Evolutionary conservation across 495 filamentous ascomycete genomes (phyloP).

Genomic region (Aspergillus nidulans): DNA sequence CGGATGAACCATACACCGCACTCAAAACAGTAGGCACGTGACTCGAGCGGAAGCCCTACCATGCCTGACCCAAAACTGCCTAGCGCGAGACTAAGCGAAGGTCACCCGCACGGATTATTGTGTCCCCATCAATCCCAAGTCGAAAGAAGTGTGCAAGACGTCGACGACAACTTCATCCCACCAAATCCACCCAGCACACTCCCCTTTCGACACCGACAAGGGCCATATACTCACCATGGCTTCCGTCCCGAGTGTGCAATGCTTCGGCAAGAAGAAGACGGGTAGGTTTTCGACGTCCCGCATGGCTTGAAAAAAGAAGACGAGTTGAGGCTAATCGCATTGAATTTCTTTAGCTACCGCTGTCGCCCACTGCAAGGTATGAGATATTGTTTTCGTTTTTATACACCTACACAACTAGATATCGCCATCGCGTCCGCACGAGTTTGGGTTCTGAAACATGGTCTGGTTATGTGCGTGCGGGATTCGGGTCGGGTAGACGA

Average conservation of each 20-base stretch:
- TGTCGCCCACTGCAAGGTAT: slow-evolving; percentile 93
- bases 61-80: slow-evolving; percentile 4
- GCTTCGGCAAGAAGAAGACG: slow-evolving; percentile 93
- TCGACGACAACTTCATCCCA: slow-evolving; percentile 15
- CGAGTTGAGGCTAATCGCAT: slow-evolving; percentile 9
- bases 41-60: slow-evolving; percentile 28
- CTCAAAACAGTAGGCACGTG: slow-evolving; percentile 1
- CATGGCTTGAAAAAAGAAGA: not conserved
- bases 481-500: slow-evolving; percentile 10
- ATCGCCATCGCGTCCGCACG: slow-evolving; percentile 1
- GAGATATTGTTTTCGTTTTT: slow-evolving; percentile 12
- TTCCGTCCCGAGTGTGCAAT: slow-evolving; percentile 80
- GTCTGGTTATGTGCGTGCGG: slow-evolving; percentile 2
- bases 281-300: slow-evolving; percentile 40
- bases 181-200: slow-evolving; percentile 33
- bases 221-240: slow-evolving; percentile 61
- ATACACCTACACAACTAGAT: not conserved
- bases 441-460: not conserved
- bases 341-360: slow-evolving; percentile 59
- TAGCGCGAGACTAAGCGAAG: slow-evolving; percentile 42
- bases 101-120: slow-evolving; percentile 34
- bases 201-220: slow-evolving; percentile 43
- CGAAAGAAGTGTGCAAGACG: slow-evolving; percentile 14
- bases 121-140: slow-evolving; percentile 3
- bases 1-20: not conserved